Evolutionary conservation across 2,329 filamentous ascomycete species (phyloP).

Genomic region (Cordyceps cateniannulata): DNA sequence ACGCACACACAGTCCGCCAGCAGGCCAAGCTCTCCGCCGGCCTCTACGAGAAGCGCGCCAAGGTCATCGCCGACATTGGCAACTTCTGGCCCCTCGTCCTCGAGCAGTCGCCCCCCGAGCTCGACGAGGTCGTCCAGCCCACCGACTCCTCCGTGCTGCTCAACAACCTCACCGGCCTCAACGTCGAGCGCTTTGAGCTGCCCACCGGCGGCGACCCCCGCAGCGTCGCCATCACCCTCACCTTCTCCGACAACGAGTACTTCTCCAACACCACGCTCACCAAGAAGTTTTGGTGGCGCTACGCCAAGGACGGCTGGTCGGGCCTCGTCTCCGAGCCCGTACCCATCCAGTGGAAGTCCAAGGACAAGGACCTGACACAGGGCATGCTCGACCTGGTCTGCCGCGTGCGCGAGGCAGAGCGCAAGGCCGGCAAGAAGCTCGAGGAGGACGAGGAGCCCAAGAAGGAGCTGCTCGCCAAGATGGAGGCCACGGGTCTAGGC

Average conservation of each 20-base stretch:
- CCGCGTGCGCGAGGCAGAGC: slow-evolving; percentile 60
- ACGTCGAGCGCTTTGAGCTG: slow-evolving; percentile 76
- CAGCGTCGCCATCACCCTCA: slow-evolving; percentile 69
- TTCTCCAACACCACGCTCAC: slow-evolving; percentile 73
- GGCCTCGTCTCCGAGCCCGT: slow-evolving; percentile 86
- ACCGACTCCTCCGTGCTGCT: slow-evolving; percentile 69
- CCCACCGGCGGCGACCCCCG: slow-evolving; percentile 67
- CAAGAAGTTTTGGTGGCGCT: slow-evolving; percentile 88
- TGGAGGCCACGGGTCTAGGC: slow-evolving; percentile 52
- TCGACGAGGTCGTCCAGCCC: slow-evolving; percentile 84
- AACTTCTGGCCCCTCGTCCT: slow-evolving; percentile 95
- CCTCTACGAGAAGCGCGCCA: slow-evolving; percentile 70
- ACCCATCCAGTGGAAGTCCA: slow-evolving; percentile 73
- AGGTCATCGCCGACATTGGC: slow-evolving; percentile 64
- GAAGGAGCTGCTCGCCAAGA: slow-evolving; percentile 47
- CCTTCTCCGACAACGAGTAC: slow-evolving; percentile 74
- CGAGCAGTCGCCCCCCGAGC: slow-evolving; percentile 75
- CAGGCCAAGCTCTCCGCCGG: slow-evolving; percentile 61
- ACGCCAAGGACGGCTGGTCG: slow-evolving; percentile 59
- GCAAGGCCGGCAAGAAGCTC: slow-evolving; percentile 34
- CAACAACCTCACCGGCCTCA: slow-evolving; percentile 58
- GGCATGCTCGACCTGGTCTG: slow-evolving; percentile 71
- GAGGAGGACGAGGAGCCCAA: slow-evolving; percentile 39
- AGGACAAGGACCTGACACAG: slow-evolving; percentile 73
- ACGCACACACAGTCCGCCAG: slow-evolving; percentile 54